A percentile compares a stretch with the other conserved stretches of the same genome.
phyloP scores from a whole-genome alignment of 176 grass and related monocot species.

The Ensete ventricosum region DNA sequence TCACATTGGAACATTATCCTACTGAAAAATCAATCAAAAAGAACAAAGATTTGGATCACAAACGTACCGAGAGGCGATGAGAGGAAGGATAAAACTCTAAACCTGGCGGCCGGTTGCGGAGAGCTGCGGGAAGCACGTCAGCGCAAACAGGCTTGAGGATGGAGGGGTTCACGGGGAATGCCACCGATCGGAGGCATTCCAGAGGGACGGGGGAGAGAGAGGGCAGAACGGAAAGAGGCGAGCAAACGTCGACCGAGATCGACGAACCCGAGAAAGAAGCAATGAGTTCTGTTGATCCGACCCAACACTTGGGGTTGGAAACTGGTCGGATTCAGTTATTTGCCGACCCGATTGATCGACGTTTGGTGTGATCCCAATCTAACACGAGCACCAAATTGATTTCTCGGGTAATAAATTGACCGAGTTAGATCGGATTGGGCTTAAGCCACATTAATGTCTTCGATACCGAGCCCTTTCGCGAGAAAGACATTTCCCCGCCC shows the following conservation, averaged over 20 bases:
- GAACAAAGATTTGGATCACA: neutral
- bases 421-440: too few relatives aligned
- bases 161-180: neutral
- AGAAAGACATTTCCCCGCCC: too few relatives aligned
- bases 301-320: too few relatives aligned
- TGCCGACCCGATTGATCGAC: too few relatives aligned
- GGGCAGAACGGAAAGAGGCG: neutral
- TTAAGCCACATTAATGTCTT: too few relatives aligned
- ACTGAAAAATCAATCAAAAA: neutral
- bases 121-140: neutral
- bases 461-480: too few relatives aligned
- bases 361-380: too few relatives aligned
- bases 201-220: neutral
- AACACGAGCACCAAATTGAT: too few relatives aligned
- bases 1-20: neutral
- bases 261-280: neutral
- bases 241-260: neutral
- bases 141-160: neutral
- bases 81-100: neutral
- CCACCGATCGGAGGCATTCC: neutral
- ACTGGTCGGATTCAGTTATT: too few relatives aligned
- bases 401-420: too few relatives aligned
- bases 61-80: neutral
- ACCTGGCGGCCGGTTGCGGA: neutral
- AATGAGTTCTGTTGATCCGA: too few relatives aligned